Evolutionary conservation across 441 rosid genomes (phyloP), one percentile per base, ranked within the genome.

Genomic region (Melianthus villosus): DNA sequence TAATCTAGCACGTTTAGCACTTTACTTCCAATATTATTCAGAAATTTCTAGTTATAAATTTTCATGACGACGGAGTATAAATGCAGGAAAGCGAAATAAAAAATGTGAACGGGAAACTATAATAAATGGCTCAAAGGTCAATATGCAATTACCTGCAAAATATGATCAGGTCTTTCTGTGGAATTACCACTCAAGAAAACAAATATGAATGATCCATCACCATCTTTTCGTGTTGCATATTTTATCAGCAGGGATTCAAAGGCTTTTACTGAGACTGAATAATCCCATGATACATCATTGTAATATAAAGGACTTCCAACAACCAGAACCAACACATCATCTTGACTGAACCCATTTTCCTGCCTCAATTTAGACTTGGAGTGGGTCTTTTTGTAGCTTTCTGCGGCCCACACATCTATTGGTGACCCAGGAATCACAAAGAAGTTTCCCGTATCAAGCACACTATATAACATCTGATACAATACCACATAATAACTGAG

Each of bases 361-460:
- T 60, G 63, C 63, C 96, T 74, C 47, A 77, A 34, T 18, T 64
- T 74, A 63, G 64, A 56, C 63, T 72, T 91, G 56, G 59, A 48
- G 53, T 75, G 73, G 40, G 62, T 57, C 59, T 64, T 75, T 38
- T 58, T 46, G 53, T 70, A 91, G 56, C 62, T 71, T 67, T 82
- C 93, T 51, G 91, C 87, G 51, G 82, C 77, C 94, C 96, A 91
- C 34, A 82, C 87, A 61, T 91, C 94, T 12, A 71, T 54, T 25
- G 86, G 87, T 25, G 93, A 72, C 60, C 94, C 99, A 59, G 91
- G 87, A 70, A 85, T 65, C 46, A 85, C 99, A 72, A 72, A 64
- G 65, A 91, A 91, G 78, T 91, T 85, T 62, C 99, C 94, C 69
- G 75, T 62, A 67, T 91, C 99, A 49, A 91, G 91, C 66, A 64